These are phyloP conservation scores for Xanthoconium stramineum DNA, from an alignment of 768 basidiomycete genomes.

Conservation along the genomic window DNA sequence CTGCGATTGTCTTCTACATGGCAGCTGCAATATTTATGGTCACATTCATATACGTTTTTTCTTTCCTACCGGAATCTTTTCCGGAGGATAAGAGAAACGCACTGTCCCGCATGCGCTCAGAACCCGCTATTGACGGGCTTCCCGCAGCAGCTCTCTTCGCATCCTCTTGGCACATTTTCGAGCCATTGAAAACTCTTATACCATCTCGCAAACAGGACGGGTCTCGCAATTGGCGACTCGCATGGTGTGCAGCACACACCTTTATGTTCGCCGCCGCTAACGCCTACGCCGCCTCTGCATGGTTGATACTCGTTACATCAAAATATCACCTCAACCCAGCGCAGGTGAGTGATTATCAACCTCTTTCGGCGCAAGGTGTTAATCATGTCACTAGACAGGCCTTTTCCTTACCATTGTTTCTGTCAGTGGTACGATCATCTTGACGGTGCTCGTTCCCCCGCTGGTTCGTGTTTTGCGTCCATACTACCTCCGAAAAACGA, in stretches of 20 bases:
- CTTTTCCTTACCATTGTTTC: conserved; percentile 15
- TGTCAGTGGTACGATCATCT: background rate
- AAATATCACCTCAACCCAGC: conserved; percentile 27
- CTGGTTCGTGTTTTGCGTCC: conserved; percentile 27
- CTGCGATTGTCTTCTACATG: conserved; percentile 22
- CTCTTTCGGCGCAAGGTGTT: background rate
- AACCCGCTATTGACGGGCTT: background rate
- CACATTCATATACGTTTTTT: conserved; percentile 17
- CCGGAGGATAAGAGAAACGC: conserved; percentile 19
- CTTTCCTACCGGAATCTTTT: conserved; percentile 31
- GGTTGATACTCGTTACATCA: conserved; percentile 24
- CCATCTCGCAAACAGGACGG: conserved; percentile 19
- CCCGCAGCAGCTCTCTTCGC: background rate
- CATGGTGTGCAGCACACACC: conserved; percentile 27
- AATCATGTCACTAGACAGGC: conserved; percentile 24
- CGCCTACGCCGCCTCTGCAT: conserved; percentile 7
- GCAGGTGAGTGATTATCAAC: conserved; percentile 12
- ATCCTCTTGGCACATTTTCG: conserved; percentile 12
- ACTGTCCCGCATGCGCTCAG: conserved; percentile 6
- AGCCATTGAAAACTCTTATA: conserved; percentile 24
- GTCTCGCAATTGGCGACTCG: conserved; percentile 27
- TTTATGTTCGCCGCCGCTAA: conserved; percentile 17
- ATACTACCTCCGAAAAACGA: conserved; percentile 15
- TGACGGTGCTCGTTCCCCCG: conserved; percentile 19
- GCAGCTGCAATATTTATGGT: conserved; percentile 8